Percentiles rank a stretch among this genome's conserved stretches.
Evolutionary conservation across 2,329 filamentous ascomycete genomes (phyloP).

Genomic region (Aspergillus brasiliensis): DNA sequence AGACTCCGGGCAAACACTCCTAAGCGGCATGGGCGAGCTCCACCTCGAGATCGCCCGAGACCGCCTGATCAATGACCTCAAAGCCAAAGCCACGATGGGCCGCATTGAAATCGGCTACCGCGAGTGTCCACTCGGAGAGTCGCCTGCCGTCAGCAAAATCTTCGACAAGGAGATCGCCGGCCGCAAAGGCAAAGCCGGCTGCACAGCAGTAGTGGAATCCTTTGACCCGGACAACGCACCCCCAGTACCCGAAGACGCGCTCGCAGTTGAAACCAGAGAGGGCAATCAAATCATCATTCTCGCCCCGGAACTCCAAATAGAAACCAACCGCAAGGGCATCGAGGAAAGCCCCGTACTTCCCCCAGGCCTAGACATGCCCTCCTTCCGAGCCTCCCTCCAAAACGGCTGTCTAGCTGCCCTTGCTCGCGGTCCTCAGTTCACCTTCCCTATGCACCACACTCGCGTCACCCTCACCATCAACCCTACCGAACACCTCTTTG

Average conservation of each 20-base stretch:
- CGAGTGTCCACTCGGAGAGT: constrained; percentile 69
- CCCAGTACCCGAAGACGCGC: constrained; percentile 22
- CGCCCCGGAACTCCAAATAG: constrained; percentile 52
- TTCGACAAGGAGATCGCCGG: constrained; percentile 82
- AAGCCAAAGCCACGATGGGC: constrained; percentile 81
- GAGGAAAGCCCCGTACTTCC: constrained; percentile 55
- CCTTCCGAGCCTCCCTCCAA: constrained; percentile 60
- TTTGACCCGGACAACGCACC: constrained; percentile 41
- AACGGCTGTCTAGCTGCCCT: constrained; percentile 83
- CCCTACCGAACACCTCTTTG: constrained; percentile 64
- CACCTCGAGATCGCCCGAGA: constrained; percentile 93
- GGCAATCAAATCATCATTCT: constrained; percentile 69
- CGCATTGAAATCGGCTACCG: constrained; percentile 95
- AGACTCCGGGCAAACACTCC: constrained; percentile 87
- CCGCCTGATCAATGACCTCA: constrained; percentile 84
- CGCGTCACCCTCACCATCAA: constrained; percentile 71
- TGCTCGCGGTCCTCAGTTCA: constrained; percentile 78
- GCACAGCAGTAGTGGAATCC: constrained; percentile 68
- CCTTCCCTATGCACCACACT: constrained; percentile 77
- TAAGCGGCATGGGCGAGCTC: constrained; percentile 95
- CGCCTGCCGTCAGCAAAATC: constrained; percentile 59
- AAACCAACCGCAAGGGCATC: constrained; percentile 39
- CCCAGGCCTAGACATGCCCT: constrained; percentile 53
- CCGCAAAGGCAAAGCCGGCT: constrained; percentile 75
- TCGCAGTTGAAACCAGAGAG: constrained; percentile 56